Evolutionary conservation across 768 basidiomycete species (phyloP).

Genomic region (Cantharellus anzutake): DNA sequence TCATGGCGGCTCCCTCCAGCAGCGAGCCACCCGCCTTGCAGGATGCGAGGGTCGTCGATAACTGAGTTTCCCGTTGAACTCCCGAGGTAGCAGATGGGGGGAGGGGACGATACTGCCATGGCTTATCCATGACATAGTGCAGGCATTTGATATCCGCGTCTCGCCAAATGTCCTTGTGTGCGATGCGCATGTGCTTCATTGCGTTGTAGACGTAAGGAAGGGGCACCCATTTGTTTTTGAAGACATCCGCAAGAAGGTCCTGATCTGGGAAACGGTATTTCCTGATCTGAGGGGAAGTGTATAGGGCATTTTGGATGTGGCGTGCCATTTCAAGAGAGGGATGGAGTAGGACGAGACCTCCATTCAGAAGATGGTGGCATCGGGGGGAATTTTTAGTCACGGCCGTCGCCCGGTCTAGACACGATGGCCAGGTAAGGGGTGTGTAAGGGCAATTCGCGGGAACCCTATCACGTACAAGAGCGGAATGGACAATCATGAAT

Average conservation of each 20-base stretch:
- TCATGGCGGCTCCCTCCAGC: constrained; percentile 8
- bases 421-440: constrained; percentile 26
- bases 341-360: constrained; percentile 67
- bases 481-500: constrained; percentile 8
- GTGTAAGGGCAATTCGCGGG: constrained; percentile 86
- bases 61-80: no score
- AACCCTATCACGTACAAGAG: constrained; percentile 31
- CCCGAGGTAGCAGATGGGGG: no score
- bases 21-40: no score
- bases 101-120: constrained; percentile 29
- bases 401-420: constrained; percentile 26
- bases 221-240: constrained; percentile 58
- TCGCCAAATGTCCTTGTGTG: constrained; percentile 62
- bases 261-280: constrained; percentile 76
- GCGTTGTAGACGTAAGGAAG: constrained; percentile 85
- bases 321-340: constrained; percentile 44
- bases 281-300: constrained; percentile 31
- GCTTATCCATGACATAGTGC: constrained; percentile 84
- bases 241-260: constrained; percentile 69
- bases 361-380: constrained; percentile 72
- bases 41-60: no score
- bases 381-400: constrained; percentile 35
- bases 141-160: constrained; percentile 73
- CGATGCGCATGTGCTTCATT: constrained; percentile 59
- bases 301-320: constrained; percentile 36